These are phyloP conservation scores for Coemansia sp. DNA, from an alignment of 192 early-diverging fungal genomes.

Conservation along the genomic window DNA sequence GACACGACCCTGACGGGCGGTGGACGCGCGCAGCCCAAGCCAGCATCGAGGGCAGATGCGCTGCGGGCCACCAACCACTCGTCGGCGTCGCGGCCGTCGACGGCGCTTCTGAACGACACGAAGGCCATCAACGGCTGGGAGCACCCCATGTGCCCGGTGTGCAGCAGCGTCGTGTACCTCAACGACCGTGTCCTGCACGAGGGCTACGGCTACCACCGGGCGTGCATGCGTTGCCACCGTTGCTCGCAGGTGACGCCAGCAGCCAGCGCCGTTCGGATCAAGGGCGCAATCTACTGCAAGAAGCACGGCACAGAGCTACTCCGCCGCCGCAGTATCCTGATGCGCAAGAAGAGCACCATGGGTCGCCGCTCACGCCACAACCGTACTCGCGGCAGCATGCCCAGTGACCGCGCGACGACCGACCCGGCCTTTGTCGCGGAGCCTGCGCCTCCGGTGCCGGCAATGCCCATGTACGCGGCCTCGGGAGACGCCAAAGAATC, in stretches of 20 bases:
- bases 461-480: constrained; percentile 24
- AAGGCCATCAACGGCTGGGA: constrained; percentile 47
- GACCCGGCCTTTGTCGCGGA: not conserved
- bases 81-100: constrained; percentile 42
- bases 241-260: constrained; percentile 40
- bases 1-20: constrained; percentile 29
- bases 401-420: constrained; percentile 14
- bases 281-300: constrained; percentile 49
- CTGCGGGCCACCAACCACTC: constrained; percentile 13
- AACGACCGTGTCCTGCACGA: constrained; percentile 48
- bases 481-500: not conserved
- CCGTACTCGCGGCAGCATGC: constrained; percentile 19
- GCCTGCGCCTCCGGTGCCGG: constrained; percentile 23
- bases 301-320: constrained; percentile 47
- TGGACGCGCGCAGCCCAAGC: not conserved
- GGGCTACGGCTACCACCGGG: constrained; percentile 50
- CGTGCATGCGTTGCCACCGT: constrained; percentile 49
- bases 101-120: constrained; percentile 42
- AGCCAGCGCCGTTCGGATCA: constrained; percentile 37
- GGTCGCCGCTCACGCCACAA: constrained; percentile 40
- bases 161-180: constrained; percentile 39
- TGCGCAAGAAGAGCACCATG: constrained; percentile 53
- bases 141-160: constrained; percentile 47
- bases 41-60: constrained; percentile 8
- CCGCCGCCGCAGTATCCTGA: constrained; percentile 51